Evolutionary conservation across 106 monocot species (phyloP).

Genomic region (Acorus calamus): DNA sequence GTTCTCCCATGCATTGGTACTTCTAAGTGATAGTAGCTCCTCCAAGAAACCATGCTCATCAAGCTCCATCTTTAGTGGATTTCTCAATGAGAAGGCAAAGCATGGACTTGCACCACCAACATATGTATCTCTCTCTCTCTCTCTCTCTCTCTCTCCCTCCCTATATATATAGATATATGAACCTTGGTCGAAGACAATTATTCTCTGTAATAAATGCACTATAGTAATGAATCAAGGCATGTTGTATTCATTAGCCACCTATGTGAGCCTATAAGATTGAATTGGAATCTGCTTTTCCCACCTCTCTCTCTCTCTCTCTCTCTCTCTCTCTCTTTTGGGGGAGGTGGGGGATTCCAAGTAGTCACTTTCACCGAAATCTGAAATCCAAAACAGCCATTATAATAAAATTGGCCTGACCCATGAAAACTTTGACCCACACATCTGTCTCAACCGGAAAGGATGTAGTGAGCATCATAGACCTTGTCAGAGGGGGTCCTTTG

Average conservation of each 20-base stretch:
- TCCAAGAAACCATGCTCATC: conserved; percentile 86
- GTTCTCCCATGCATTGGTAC: conserved; percentile 37
- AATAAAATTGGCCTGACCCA: not conserved
- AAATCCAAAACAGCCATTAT: not conserved
- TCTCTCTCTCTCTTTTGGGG: conserved; percentile 6
- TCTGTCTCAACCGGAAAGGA: conserved; percentile 7
- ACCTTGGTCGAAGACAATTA: too few relatives aligned
- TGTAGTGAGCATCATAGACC: not conserved
- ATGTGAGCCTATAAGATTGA: not conserved
- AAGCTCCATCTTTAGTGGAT: conserved; percentile 46
- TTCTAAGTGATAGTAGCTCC: conserved; percentile 52
- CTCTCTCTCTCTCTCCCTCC: too few relatives aligned
- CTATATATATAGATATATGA: not conserved
- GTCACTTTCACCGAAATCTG: conserved; percentile 18
- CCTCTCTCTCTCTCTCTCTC: conserved; percentile 10
- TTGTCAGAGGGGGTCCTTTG: not conserved
- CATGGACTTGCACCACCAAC: too few relatives aligned
- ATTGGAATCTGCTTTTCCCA: conserved; percentile 3
- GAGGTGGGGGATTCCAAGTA: too few relatives aligned
- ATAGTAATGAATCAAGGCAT: not conserved
- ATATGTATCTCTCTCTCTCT: not conserved
- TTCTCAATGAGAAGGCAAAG: too few relatives aligned
- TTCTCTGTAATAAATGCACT: too few relatives aligned
- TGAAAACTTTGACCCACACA: conserved; percentile 1
- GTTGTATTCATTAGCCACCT: not conserved